Conservation (phyloP, 1,139 yeast genomes). For the Candida sanyaensis region DNA sequence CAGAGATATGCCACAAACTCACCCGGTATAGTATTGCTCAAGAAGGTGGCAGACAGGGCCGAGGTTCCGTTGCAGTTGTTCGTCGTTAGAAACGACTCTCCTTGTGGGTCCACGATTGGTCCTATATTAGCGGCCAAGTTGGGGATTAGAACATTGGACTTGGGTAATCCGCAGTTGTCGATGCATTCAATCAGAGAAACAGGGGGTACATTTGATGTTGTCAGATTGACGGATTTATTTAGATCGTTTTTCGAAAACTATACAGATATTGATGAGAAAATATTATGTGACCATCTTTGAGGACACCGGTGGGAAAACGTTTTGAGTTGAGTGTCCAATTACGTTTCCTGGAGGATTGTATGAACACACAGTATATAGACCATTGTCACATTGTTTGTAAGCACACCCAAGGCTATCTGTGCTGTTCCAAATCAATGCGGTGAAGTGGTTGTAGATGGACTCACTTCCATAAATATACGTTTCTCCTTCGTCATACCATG, state of each 20-base stretch:
- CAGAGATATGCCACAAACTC: conserved; percentile 95
- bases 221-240: conserved; percentile 61
- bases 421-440: conserved; percentile 42
- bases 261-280: conserved; percentile 27
- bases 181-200: conserved; percentile 98
- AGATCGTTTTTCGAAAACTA: conserved; percentile 55
- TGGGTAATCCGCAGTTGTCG: conserved; percentile 91
- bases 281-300: conserved; percentile 26
- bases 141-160: conserved; percentile 86
- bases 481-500: conserved; percentile 40
- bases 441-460: conserved; percentile 37
- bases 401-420: conserved; percentile 42
- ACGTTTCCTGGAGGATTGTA: conserved; percentile 66
- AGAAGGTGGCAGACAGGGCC: conserved; percentile 66
- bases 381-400: conserved; percentile 38
- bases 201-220: conserved; percentile 79
- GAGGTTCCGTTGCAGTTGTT: conserved; percentile 76
- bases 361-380: conserved; percentile 59
- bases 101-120: conserved; percentile 94
- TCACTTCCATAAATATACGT: conserved; percentile 29
- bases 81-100: conserved; percentile 88
- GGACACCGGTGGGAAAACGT: conserved; percentile 26
- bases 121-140: conserved; percentile 76
- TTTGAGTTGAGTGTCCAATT: conserved; percentile 31
- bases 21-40: conserved; percentile 79